Percentiles rank a stretch among this genome's conserved stretches.
phyloP scores from a whole-genome alignment of 306 rosid species.

The Abrus precatorius region DNA sequence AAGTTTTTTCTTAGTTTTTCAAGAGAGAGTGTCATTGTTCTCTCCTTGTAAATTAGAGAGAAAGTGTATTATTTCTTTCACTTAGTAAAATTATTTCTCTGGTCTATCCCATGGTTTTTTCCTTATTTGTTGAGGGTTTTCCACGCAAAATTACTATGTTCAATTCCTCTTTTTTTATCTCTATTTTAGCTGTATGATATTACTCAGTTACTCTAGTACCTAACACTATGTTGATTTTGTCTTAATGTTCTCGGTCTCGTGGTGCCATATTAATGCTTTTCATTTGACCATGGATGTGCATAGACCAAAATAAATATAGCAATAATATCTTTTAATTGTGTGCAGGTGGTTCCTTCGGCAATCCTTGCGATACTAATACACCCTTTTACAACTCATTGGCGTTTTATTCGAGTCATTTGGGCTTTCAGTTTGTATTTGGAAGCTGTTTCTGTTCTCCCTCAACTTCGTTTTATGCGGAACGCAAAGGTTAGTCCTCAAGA shows the following conservation, averaged over 20 bases:
- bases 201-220: too few species aligned
- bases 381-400: constrained; percentile 44
- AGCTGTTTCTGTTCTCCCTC: constrained; percentile 81
- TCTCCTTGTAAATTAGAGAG: too few species aligned
- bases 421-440: constrained; percentile 73
- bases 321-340: constrained; percentile 24
- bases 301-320: neutral
- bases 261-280: neutral
- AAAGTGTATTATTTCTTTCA: too few species aligned
- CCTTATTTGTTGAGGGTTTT: too few species aligned
- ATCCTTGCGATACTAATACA: constrained; percentile 58
- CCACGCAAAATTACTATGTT: too few species aligned
- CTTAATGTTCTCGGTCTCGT: neutral
- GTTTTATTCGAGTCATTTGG: constrained; percentile 52
- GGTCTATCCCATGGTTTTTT: too few species aligned
- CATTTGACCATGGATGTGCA: neutral
- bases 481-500: constrained; percentile 64
- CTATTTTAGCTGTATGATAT: too few species aligned
- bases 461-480: constrained; percentile 78
- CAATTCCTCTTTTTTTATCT: too few species aligned
- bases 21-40: too few species aligned
- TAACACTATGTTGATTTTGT: neutral
- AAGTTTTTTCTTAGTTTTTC: too few species aligned
- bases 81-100: too few species aligned
- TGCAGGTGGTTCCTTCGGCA: constrained; percentile 67